These are phyloP conservation scores for Saposhnikovia divaricata DNA, from an alignment of 129 eudicot species.

Conservation along the genomic window DNA sequence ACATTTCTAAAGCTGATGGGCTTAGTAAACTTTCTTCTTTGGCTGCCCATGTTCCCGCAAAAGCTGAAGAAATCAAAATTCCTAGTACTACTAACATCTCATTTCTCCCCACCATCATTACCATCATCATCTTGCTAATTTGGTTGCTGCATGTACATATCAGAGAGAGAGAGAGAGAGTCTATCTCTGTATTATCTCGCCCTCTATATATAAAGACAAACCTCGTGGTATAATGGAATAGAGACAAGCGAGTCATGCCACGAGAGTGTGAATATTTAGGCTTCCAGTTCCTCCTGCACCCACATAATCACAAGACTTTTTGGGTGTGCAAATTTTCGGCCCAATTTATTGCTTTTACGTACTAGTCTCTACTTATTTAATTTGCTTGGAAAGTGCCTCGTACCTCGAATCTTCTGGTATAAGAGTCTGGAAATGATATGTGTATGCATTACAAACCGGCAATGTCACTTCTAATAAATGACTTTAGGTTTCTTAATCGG, in stretches of 20 bases:
- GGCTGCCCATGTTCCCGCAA: background rate
- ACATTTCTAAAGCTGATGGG: constrained; percentile 36
- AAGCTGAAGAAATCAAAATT: background rate
- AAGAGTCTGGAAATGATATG: background rate
- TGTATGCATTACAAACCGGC: too few relatives aligned
- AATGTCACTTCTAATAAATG: too few relatives aligned
- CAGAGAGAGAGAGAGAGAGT: background rate
- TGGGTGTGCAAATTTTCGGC: background rate
- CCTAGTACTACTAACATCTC: background rate
- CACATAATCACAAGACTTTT: background rate
- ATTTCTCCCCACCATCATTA: background rate
- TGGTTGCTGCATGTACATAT: background rate
- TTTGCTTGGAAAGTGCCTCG: background rate
- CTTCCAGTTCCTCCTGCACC: background rate
- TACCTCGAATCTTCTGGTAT: background rate
- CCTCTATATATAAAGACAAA: background rate
- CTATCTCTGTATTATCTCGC: background rate
- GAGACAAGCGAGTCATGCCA: background rate
- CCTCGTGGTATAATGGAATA: background rate
- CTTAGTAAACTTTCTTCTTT: constrained; percentile 25
- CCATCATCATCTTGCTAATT: background rate
- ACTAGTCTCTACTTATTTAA: background rate
- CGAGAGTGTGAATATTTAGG: background rate
- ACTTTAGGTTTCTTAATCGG: too few relatives aligned
- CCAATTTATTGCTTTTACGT: background rate